Conservation (phyloP, 2,329 filamentous ascomycete species). For the Fusarium sp. region DNA sequence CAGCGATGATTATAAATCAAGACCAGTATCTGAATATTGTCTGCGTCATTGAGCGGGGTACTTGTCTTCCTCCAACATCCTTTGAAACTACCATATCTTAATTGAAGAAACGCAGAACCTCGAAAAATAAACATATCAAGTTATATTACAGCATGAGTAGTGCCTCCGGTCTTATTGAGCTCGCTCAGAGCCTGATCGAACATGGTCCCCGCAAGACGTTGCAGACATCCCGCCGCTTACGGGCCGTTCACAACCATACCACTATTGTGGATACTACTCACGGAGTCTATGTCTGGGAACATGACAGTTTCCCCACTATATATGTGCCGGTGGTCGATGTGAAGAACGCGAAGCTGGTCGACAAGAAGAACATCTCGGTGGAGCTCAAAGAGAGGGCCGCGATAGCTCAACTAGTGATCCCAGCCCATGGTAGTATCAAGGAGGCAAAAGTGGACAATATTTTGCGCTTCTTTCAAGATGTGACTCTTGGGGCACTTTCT, state of each 20-base stretch:
- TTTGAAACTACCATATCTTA: neutral
- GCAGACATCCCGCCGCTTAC: constrained; percentile 45
- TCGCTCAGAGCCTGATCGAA: constrained; percentile 23
- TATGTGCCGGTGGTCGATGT: constrained; percentile 52
- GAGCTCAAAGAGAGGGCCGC: constrained; percentile 43
- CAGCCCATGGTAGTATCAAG: constrained; percentile 35
- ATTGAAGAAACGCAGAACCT: neutral
- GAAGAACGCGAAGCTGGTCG: constrained; percentile 42
- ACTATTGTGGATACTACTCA: constrained; percentile 52
- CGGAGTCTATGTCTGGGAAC: constrained; percentile 56
- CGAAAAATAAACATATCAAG: neutral
- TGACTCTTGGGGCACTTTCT: constrained; percentile 47
- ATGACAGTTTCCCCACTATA: constrained; percentile 60
- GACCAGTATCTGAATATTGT: neutral
- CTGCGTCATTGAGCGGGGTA: constrained; percentile 39
- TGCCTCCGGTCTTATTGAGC: neutral
- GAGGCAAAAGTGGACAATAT: constrained; percentile 48
- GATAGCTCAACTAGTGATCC: constrained; percentile 47
- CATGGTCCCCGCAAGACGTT: constrained; percentile 33
- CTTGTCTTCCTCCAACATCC: neutral
- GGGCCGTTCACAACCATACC: constrained; percentile 48
- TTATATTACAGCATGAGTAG: neutral
- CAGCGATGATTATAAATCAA: constrained; percentile 34
- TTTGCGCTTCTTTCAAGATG: constrained; percentile 53
- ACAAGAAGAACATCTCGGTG: constrained; percentile 42